Percentiles rank a stretch among this genome's conserved stretches.
Conservation (phyloP, 2,329 filamentous ascomycete species). For the Daldinia eschscholtzii region DNA sequence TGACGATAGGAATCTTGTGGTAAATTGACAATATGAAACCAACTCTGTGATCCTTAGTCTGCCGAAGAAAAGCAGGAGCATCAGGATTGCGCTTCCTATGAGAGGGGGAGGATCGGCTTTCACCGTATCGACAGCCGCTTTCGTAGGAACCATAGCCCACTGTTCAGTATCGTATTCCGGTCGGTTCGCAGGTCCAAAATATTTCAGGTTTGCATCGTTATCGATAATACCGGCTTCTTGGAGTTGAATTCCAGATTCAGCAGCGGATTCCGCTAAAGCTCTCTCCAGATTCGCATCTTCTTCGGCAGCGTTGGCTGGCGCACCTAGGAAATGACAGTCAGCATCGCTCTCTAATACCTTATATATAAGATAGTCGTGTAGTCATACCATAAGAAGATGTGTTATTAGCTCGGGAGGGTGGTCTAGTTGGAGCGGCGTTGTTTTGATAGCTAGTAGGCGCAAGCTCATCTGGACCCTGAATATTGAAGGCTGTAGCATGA, state of each 20-base stretch:
- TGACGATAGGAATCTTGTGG: slow-evolving; percentile 69
- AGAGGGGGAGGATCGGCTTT: slow-evolving; percentile 58
- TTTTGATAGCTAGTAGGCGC: slow-evolving; percentile 58
- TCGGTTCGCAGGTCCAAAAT: slow-evolving; percentile 72
- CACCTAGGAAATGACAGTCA: slow-evolving; percentile 53
- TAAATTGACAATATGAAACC: slow-evolving; percentile 70
- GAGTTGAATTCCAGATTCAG: slow-evolving; percentile 62
- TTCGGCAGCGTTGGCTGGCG: slow-evolving; percentile 56
- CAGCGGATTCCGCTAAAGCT: slow-evolving; percentile 68
- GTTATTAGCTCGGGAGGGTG: slow-evolving; percentile 71
- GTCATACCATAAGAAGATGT: slow-evolving; percentile 68
- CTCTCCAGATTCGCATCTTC: slow-evolving; percentile 69
- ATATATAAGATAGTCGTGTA: slow-evolving; percentile 57
- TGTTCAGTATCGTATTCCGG: slow-evolving; percentile 65
- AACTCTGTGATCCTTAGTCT: slow-evolving; percentile 58
- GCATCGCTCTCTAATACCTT: slow-evolving; percentile 26
- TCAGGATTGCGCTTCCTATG: slow-evolving; percentile 58
- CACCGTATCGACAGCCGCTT: slow-evolving; percentile 46
- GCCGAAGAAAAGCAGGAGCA: slow-evolving; percentile 65
- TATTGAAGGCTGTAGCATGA: slow-evolving; percentile 63
- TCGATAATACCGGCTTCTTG: slow-evolving; percentile 67
- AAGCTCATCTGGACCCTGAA: slow-evolving; percentile 65
- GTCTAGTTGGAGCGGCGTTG: slow-evolving; percentile 67
- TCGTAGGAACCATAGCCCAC: slow-evolving; percentile 70
- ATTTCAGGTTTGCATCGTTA: slow-evolving; percentile 55